Conservation (phyloP, 176 grass and related monocot genomes). For the Oryza rufipogon region DNA sequence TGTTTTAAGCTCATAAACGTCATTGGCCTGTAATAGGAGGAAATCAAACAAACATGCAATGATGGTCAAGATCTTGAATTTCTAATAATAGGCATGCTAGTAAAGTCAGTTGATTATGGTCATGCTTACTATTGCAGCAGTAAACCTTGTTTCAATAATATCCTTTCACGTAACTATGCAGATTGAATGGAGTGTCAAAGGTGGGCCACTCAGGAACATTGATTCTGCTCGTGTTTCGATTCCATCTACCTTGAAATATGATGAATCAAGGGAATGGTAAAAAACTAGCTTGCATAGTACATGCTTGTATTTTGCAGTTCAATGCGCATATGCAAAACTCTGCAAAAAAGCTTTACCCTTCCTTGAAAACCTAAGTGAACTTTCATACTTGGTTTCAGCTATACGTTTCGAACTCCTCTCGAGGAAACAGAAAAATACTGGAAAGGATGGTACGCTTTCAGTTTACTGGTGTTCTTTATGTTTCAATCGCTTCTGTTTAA, state of each 20-base stretch:
- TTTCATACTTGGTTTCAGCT: constrained; percentile 61
- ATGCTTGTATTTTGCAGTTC: constrained; percentile 18
- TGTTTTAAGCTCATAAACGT: not conserved
- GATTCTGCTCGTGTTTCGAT: constrained; percentile 90
- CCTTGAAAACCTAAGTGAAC: constrained; percentile 29
- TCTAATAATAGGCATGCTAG: constrained; percentile 20
- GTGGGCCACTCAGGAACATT: constrained; percentile 73
- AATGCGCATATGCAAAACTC: not conserved
- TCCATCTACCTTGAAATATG: constrained; percentile 82
- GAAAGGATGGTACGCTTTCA: constrained; percentile 90
- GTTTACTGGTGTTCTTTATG: constrained; percentile 10
- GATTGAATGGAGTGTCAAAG: constrained; percentile 93
- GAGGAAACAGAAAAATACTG: constrained; percentile 88
- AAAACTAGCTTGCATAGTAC: constrained; percentile 14
- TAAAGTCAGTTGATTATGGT: constrained; percentile 7
- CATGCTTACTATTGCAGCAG: constrained; percentile 15
- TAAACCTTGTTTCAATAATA: constrained; percentile 5
- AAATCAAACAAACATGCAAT: constrained; percentile 13
- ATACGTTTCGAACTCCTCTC: constrained; percentile 77
- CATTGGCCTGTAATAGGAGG: not conserved
- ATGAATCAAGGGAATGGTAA: constrained; percentile 90
- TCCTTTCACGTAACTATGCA: constrained; percentile 34
- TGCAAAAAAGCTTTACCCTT: constrained; percentile 25
- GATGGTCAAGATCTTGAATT: not conserved
- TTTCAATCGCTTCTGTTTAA: constrained; percentile 15